Evolutionary conservation across 2,329 filamentous ascomycete species (phyloP), one percentile per base, ranked within the genome.

Genomic region (Fusarium sp.): DNA sequence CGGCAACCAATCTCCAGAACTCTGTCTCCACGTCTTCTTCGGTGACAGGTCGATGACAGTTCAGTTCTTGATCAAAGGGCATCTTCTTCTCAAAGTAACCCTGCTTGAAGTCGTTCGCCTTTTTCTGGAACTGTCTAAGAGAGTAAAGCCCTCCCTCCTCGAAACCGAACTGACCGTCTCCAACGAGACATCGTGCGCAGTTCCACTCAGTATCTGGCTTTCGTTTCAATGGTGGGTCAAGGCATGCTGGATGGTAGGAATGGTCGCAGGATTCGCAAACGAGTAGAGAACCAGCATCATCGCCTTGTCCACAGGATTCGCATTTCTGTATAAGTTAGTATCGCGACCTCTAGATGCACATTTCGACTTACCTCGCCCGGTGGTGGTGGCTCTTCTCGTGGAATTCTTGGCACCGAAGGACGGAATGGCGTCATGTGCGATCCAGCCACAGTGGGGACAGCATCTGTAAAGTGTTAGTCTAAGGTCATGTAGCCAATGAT

Each of bases 111-210:
- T 93, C 92, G 71, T 92, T 92, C 7, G 96, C 96, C 78, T 95
- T 97, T 76, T 97, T 93, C 77, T 99, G 96, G 77, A 99, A 99
- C 74, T 97, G 92, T 74, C 92, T 94, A 26, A 99, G 83, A 0
- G 96, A 99, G 79, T 99, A 99, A 22, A 97, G 87, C 6, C 94
- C 94, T 24, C 96, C 96, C 78, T 99, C 96, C 76, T 98, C 95
- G 65, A 99, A 99, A 0, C 96, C 96, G 74, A 97, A 99, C 70
- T 98, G 94, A 39, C 95, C 94, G 57, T 97, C 97, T 46, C 96
- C 96, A 24, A 99, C 96, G 26, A 99, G 87, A 77, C 96, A 99
- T 74, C 94, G 89, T 0, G 96, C 92, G 71, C 96, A 99, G 76
- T 98, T 95, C 96, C 96, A 99, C 75, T 98, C 96, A 53, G 89